Evolutionary conservation across 306 rosid genomes (phyloP).

Genomic region (Trifolium dubium): DNA sequence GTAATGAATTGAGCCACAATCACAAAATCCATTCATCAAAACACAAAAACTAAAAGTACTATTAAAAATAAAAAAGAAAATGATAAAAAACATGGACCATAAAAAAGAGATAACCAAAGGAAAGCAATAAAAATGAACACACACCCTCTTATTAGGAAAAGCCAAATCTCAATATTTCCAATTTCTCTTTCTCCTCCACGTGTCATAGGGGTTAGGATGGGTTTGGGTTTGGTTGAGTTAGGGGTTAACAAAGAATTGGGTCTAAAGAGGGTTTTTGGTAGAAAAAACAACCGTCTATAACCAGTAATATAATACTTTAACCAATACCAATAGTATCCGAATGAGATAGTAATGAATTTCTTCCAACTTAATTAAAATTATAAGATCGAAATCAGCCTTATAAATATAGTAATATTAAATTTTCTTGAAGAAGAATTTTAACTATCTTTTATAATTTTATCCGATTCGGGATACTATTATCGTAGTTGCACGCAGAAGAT

Average conservation of each 20-base stretch:
- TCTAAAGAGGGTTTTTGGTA: constrained; percentile 42
- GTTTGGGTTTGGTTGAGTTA: constrained; percentile 17
- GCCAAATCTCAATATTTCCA: constrained; percentile 35
- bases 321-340: neutral
- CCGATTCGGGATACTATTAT: too few species aligned
- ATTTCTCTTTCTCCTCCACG: constrained; percentile 51
- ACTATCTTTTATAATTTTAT: too few species aligned
- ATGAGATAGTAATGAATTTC: too few species aligned
- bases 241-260: constrained; percentile 54
- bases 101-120: constrained; percentile 30
- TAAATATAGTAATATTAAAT: too few species aligned
- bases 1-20: neutral
- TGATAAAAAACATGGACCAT: constrained; percentile 41
- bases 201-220: constrained; percentile 46
- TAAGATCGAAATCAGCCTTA: too few species aligned
- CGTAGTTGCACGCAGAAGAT: neutral
- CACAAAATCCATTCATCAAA: neutral
- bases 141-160: neutral
- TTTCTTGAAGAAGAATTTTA: too few species aligned
- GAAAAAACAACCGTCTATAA: constrained; percentile 42
- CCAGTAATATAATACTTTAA: constrained; percentile 40
- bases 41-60: neutral
- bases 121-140: constrained; percentile 39
- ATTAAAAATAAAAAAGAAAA: neutral
- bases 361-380: too few species aligned